Base-by-base conservation (phyloP, 306 rosid species). In the Medicago lupulina region DNA sequence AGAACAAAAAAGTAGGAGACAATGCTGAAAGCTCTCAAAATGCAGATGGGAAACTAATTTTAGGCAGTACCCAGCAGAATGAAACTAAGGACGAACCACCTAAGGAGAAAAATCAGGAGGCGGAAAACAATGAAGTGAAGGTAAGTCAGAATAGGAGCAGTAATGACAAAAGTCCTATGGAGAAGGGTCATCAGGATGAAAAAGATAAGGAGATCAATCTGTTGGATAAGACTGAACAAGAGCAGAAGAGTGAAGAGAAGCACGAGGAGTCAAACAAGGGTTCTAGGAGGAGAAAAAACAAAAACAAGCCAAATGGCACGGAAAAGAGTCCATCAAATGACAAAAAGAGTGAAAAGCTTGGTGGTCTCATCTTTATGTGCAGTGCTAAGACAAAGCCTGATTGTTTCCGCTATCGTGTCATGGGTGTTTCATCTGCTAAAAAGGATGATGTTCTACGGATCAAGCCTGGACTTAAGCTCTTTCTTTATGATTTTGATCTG, bases 281-380 rank as follows among this genome's bases (percentile, higher is more conserved):
- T 31, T 7, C 44, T 14, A 75, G 63, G 77, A 82, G 81, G 71
- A 77, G 75, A 75, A 77, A 14, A 66, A 78, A 57, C 17, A 81
- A 71, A 67, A 83, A 57, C 54, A 77, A 79, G 46, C 55, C 7
- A 66, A 83, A 49, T 40, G 80, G 72, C 15, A 50, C 5, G 39
- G 79, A 67, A n/a, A 89, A 80, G 78, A 71, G 38, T 58, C 73
- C 4, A 50, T 81, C 74, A 38, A 66, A 76, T 21, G 86, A 81
- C 71, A 85, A 70, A 62, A 76, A 8, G 43, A 69, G 75, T 71
- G 96, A 88, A 80, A 91, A 77, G 66, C 79, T 83, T 55, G 96
- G 92, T 49, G 97, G 97, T 61, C 81, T 93, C 80, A 93, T 93
- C 76, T 91, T 93, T 83, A 89, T 91, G 96, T 93, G 98, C 86